phyloP scores from a whole-genome alignment of 352 stramenopile genomes.

The Phytophthora podocarpi region DNA sequence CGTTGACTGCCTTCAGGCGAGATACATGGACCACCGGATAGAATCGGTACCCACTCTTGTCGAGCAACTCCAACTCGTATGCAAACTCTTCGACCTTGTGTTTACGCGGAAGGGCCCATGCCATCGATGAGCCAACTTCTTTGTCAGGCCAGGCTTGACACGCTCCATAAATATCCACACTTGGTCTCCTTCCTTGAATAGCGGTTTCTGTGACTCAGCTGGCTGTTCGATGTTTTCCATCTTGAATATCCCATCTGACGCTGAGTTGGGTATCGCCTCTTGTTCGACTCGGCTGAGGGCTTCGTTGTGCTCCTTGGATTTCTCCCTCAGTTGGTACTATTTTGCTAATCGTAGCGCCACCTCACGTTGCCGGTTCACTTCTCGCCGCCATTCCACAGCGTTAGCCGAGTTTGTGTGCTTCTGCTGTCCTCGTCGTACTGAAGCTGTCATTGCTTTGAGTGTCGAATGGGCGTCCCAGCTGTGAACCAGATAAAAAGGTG shows the following conservation, averaged over 20 bases:
- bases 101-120: background rate
- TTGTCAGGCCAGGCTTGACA: background rate
- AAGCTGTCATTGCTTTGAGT: background rate
- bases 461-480: background rate
- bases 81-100: background rate
- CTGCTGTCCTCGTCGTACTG: background rate
- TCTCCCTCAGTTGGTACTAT: too few relatives aligned
- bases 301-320: too few relatives aligned
- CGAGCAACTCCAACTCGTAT: background rate
- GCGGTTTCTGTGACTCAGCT: background rate
- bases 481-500: background rate
- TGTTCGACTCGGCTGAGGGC: too few relatives aligned
- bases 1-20: background rate
- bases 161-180: background rate
- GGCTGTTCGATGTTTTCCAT: background rate
- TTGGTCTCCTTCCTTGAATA: background rate
- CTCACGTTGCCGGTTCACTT: conserved; percentile 2
- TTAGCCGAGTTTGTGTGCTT: background rate
- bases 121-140: background rate
- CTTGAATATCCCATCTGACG: background rate
- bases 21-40: conserved; percentile 6
- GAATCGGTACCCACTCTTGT: background rate
- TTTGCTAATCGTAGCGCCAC: too few relatives aligned
- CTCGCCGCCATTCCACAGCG: background rate
- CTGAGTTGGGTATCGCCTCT: too few relatives aligned